Base-by-base conservation (phyloP, 2,329 filamentous ascomycete species). In the Fonsecaea multimorphosa region DNA sequence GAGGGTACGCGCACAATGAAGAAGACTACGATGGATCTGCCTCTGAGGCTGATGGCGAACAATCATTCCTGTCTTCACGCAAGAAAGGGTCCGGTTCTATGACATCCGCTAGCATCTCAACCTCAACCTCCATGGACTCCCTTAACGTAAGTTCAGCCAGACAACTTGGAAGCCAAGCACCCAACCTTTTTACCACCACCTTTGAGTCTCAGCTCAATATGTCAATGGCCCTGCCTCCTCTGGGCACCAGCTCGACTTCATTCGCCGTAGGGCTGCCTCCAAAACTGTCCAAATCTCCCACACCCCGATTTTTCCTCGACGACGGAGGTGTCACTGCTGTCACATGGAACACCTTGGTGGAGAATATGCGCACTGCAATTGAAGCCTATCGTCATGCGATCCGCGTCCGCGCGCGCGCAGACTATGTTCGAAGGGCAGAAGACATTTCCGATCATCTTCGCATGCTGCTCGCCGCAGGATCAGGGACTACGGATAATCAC, bases 391-490 rank as follows among this genome's bases (percentile, higher is more conserved):
- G 93, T 53, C 91, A 96, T 71, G 91, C 92, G n/a, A 91, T 99
- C 72, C 89, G 89, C 68, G 91, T 88, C 73, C 90, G 89, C 68
- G 89, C 90, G 74, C 89, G 93, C 29, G 91, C 93, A 1, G 93
- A 98, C 75, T 98, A 96, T 77, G 95, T 98, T 29, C 89, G 90
- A 64, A 87, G 91, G 68, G 95, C 95, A n/a, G 95, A 99, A 78
- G 94, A 99, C 75, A 97, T 99, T 59, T 98, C 95, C 4, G 95
- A 99, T 76, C 94, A 99, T 76, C 83, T 99, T 63, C 91, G 95
- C 62, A 84, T 98, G 70, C 86, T 99, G 7, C 87, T 99, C n/a
- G 93, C 93, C 32, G 95, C 95, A 62, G 95, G 93, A 8, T 99
- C 95, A 36, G 93, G 94, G 62, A 99, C 95, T 1, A 99, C 95